A percentile compares a stretch with the other conserved stretches of the same genome.
phyloP scores from a whole-genome alignment of 352 stramenopile genomes.

The Phytopythium chamaehyphon region DNA sequence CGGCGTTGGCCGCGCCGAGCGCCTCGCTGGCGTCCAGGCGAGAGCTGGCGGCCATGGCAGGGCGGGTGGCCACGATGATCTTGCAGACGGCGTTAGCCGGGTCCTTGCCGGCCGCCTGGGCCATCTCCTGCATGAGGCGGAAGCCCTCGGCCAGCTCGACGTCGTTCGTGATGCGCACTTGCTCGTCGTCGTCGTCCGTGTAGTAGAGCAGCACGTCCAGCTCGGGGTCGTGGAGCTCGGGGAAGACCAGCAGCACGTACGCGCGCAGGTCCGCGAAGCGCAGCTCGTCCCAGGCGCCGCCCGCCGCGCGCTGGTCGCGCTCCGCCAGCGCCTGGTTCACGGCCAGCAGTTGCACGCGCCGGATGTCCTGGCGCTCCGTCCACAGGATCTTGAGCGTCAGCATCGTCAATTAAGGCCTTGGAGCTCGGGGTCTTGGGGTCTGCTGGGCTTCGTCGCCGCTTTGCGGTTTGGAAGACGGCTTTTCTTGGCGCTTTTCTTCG shows the following conservation, averaged over 20 bases:
- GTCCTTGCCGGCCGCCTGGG: conserved; percentile 33
- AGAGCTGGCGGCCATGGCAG: conserved; percentile 8
- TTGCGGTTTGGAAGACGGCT: neutral
- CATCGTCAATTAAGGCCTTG: conserved; percentile 31
- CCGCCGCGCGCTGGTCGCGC: conserved; percentile 33
- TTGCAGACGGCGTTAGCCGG: conserved; percentile 51
- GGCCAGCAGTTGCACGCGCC: conserved; percentile 68
- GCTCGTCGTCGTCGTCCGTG: conserved; percentile 78
- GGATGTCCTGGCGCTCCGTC: conserved; percentile 81
- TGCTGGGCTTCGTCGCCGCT: neutral
- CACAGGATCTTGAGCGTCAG: conserved; percentile 85
- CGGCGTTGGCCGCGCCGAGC: conserved; percentile 14
- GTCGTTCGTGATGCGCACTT: conserved; percentile 81
- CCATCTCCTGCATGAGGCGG: conserved; percentile 70
- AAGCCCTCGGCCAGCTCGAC: conserved; percentile 74
- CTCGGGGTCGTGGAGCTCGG: conserved; percentile 29
- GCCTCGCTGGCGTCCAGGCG: conserved; percentile 24
- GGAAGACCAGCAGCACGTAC: conserved; percentile 70
- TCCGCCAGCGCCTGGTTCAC: conserved; percentile 54
- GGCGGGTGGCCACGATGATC: conserved; percentile 53
- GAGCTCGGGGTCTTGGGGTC: neutral
- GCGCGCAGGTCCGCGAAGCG: conserved; percentile 58
- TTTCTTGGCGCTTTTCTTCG: conserved; percentile 3
- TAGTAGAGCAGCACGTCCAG: conserved; percentile 70
- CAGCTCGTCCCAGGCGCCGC: conserved; percentile 23